A percentile compares a stretch with the other conserved stretches of the same genome.
Evolutionary conservation across 805 yeast genomes (phyloP).

Genomic region (Candida patagonica): DNA sequence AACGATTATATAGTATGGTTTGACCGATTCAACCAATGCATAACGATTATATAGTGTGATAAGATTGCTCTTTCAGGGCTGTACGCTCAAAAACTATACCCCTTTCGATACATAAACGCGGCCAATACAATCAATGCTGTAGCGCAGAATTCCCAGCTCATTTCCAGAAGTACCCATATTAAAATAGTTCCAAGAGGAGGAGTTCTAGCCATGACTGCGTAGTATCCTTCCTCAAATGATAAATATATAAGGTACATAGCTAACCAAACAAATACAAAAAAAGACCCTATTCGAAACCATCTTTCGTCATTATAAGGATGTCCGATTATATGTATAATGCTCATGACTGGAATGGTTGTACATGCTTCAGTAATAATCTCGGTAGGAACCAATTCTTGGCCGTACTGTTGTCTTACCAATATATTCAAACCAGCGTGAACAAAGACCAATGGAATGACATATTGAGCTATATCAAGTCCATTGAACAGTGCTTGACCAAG

Average conservation of each 20-base stretch:
- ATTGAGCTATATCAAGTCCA: slow-evolving; percentile 22
- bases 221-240: slow-evolving; percentile 30
- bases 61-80: too few relatives aligned
- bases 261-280: slow-evolving; percentile 18
- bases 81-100: slow-evolving; percentile 9
- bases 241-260: slow-evolving; percentile 29
- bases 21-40: too few relatives aligned
- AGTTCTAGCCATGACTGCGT: slow-evolving; percentile 30
- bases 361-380: slow-evolving; percentile 15
- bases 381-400: slow-evolving; percentile 10
- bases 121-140: slow-evolving; percentile 20
- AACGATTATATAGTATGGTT: too few relatives aligned
- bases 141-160: slow-evolving; percentile 29
- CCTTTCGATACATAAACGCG: slow-evolving; percentile 19
- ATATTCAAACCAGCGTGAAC: slow-evolving; percentile 28
- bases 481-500: slow-evolving; percentile 21
- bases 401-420: slow-evolving; percentile 30
- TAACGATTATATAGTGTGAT: too few relatives aligned
- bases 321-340: slow-evolving; percentile 20
- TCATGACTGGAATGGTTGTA: slow-evolving; percentile 25
- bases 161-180: slow-evolving; percentile 32
- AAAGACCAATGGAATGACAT: slow-evolving; percentile 26
- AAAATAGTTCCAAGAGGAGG: slow-evolving; percentile 35
- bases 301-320: slow-evolving; percentile 21
- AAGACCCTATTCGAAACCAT: slow-evolving; percentile 17